A percentile compares a stretch with the other conserved stretches of the same genome.
These are phyloP conservation scores for Pichia sporocuriosa DNA, from an alignment of 805 yeast species.

Conservation along the genomic window DNA sequence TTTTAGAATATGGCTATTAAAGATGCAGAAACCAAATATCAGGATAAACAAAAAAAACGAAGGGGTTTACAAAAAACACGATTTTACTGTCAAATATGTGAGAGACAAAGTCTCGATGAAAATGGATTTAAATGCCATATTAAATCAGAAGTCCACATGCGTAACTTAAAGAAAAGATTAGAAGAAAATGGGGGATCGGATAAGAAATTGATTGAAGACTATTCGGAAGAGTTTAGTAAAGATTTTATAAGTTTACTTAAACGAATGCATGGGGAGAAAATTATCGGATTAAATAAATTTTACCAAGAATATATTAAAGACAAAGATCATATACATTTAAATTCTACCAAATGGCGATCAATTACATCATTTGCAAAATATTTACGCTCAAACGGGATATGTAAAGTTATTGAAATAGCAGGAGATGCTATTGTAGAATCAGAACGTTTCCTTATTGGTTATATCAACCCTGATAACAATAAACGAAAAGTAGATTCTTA, in stretches of 20 bases:
- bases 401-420: neutral
- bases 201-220: conserved; percentile 40
- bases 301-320: conserved; percentile 87
- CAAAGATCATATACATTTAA: conserved; percentile 82
- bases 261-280: conserved; percentile 73
- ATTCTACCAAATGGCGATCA: conserved; percentile 75
- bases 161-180: conserved; percentile 41
- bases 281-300: conserved; percentile 72
- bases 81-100: conserved; percentile 88
- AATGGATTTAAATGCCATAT: conserved; percentile 92
- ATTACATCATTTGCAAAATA: conserved; percentile 35
- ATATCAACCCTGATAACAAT: neutral
- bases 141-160: conserved; percentile 71
- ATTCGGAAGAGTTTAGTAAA: conserved; percentile 48
- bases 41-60: conserved; percentile 58
- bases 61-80: conserved; percentile 81
- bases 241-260: conserved; percentile 57
- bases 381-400: neutral
- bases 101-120: conserved; percentile 91
- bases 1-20: neutral
- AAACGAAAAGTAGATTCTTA: neutral
- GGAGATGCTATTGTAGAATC: neutral
- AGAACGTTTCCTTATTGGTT: neutral
- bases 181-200: conserved; percentile 36
- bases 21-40: conserved; percentile 11